phyloP scores from a whole-genome alignment of 495 filamentous ascomycete species.

The Peziza echinospora region DNA sequence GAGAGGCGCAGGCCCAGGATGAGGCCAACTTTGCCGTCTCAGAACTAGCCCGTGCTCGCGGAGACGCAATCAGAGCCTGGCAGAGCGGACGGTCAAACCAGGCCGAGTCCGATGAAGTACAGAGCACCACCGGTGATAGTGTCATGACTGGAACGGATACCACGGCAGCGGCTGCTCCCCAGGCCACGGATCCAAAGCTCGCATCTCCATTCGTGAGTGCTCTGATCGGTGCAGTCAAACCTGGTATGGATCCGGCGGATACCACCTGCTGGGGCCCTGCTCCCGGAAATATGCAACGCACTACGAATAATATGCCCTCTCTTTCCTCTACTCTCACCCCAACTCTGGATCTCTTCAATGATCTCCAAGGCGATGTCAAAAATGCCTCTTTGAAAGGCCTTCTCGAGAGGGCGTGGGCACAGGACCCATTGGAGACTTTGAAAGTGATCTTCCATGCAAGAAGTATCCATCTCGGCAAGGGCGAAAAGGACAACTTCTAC shows the following conservation, averaged over 20 bases:
- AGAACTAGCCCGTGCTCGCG: background rate
- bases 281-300: slow-evolving; percentile 22
- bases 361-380: slow-evolving; percentile 23
- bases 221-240: background rate
- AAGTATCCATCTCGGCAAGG: slow-evolving; percentile 29
- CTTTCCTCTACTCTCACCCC: slow-evolving; percentile 21
- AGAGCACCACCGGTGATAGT: slow-evolving; percentile 3
- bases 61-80: background rate
- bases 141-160: background rate
- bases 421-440: slow-evolving; percentile 23
- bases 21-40: background rate
- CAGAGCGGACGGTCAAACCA: background rate
- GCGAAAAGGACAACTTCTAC: slow-evolving; percentile 22
- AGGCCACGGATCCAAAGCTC: background rate
- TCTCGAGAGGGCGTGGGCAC: slow-evolving; percentile 19
- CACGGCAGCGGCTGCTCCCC: background rate
- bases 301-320: slow-evolving; percentile 24
- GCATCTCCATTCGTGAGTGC: background rate
- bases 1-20: background rate
- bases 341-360: slow-evolving; percentile 25
- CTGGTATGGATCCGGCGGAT: background rate
- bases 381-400: background rate
- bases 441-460: slow-evolving; percentile 32
- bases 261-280: no score
- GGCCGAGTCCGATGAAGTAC: slow-evolving; percentile 6